A percentile compares a stretch with the other conserved stretches of the same genome.
Evolutionary conservation across 2,329 filamentous ascomycete genomes (phyloP).

Genomic region (Ophiosphaerella korrae): DNA sequence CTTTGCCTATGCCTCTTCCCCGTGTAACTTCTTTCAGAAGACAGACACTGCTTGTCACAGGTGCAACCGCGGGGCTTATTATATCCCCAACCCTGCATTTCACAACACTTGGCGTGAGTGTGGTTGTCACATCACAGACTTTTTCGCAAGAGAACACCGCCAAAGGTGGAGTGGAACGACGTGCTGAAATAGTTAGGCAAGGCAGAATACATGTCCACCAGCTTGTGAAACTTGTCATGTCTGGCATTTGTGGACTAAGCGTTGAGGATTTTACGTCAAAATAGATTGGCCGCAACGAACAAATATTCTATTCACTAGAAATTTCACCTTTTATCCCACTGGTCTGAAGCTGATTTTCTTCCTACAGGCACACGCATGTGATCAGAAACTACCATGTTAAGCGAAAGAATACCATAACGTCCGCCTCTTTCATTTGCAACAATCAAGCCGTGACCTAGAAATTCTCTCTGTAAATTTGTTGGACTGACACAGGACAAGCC

Average conservation of each 20-base stretch:
- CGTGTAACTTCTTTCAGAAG: not conserved
- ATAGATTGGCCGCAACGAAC: not conserved
- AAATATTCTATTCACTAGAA: not conserved
- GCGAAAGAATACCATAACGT: conserved; percentile 3
- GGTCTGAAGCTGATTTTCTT: not conserved
- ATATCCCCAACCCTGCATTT: conserved; percentile 1
- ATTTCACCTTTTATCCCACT: not conserved
- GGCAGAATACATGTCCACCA: conserved; percentile 2
- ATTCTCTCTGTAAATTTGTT: conserved; percentile 18
- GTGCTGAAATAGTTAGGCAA: not conserved
- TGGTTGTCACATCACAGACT: conserved; percentile 1
- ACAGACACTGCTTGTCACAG: conserved; percentile 1
- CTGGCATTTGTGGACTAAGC: not conserved
- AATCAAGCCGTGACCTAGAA: conserved; percentile 1
- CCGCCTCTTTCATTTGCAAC: not conserved
- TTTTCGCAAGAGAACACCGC: not conserved
- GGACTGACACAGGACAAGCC: conserved; percentile 14
- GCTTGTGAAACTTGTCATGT: not conserved
- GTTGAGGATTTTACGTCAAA: not conserved
- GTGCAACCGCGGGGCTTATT: conserved; percentile 1
- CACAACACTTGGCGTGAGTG: not conserved
- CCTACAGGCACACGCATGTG: not conserved
- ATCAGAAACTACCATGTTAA: conserved; percentile 1
- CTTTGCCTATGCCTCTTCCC: conserved; percentile 2
- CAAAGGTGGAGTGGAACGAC: not conserved